Conservation (phyloP, 1,284 basidiomycete genomes). For the Trichosporon ovoides region DNA sequence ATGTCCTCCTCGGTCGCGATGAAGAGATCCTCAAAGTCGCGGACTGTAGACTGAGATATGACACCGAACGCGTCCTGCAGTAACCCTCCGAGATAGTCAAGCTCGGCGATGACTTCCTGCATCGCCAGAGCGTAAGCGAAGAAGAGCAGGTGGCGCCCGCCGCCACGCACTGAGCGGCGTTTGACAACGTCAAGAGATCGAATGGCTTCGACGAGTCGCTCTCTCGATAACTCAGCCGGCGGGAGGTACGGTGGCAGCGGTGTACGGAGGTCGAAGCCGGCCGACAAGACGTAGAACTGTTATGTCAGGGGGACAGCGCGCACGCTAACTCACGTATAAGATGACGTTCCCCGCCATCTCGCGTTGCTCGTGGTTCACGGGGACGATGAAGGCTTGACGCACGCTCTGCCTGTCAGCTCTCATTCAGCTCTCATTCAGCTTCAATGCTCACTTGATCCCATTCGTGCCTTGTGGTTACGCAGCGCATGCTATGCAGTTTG, state of each 20-base stretch:
- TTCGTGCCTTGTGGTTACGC: slow-evolving; percentile 86
- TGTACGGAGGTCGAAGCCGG: slow-evolving; percentile 79
- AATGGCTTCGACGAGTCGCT: slow-evolving; percentile 73
- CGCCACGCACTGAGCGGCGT: slow-evolving; percentile 53
- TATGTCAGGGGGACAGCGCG: background rate
- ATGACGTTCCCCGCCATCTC: slow-evolving; percentile 90
- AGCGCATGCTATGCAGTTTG: slow-evolving; percentile 83
- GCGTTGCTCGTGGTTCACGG: slow-evolving; percentile 75
- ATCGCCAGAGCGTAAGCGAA: slow-evolving; percentile 91
- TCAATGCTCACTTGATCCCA: slow-evolving; percentile 58
- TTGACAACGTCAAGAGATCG: slow-evolving; percentile 77
- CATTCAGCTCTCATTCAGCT: too few relatives aligned
- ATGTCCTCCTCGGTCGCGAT: slow-evolving; percentile 7
- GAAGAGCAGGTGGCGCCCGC: slow-evolving; percentile 77
- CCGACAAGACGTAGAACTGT: slow-evolving; percentile 73
- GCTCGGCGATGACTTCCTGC: slow-evolving; percentile 78
- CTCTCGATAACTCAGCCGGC: slow-evolving; percentile 75
- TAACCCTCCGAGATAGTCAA: slow-evolving; percentile 68
- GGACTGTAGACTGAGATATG: slow-evolving; percentile 58
- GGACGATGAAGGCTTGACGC: slow-evolving; percentile 76
- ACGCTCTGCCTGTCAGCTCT: slow-evolving; percentile 46
- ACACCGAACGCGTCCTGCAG: slow-evolving; percentile 85
- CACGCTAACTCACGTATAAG: slow-evolving; percentile 55
- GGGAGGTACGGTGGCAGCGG: slow-evolving; percentile 93
- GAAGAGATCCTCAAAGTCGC: slow-evolving; percentile 67